phyloP scores from a whole-genome alignment of 345 rosid genomes.

The Jatropha curcas region DNA sequence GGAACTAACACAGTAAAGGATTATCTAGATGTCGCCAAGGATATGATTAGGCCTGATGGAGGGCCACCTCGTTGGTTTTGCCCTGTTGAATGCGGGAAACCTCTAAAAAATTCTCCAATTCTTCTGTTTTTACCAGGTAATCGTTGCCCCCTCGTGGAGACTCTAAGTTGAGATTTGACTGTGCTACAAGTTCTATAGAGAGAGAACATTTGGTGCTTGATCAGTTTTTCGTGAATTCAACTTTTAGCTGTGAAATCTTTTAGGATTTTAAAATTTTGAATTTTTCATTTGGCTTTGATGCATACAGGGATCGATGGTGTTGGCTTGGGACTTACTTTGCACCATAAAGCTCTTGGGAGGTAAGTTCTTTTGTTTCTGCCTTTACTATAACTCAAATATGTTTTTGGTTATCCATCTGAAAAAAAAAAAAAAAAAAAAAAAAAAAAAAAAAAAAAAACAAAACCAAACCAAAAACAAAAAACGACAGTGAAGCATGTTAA shows the following conservation, averaged over 20 bases:
- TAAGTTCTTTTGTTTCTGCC: constrained; percentile 37
- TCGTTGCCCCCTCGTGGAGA: background rate
- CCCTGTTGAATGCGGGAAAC: constrained; percentile 76
- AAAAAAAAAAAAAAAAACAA: too few species aligned
- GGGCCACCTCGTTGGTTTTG: constrained; percentile 94
- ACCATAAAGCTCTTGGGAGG: constrained; percentile 87
- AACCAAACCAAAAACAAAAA: too few species aligned
- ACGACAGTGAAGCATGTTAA: too few species aligned
- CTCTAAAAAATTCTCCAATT: constrained; percentile 60
- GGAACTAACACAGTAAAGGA: constrained; percentile 61
- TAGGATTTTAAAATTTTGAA: background rate
- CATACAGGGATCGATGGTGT: constrained; percentile 70
- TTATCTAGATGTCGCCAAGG: constrained; percentile 55
- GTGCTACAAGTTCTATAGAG: background rate
- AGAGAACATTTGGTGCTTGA: background rate
- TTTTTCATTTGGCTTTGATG: constrained; percentile 17
- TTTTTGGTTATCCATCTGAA: too few species aligned
- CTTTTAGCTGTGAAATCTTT: background rate
- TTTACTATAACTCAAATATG: background rate
- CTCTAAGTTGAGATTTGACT: background rate
- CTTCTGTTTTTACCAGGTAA: constrained; percentile 86
- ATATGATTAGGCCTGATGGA: constrained; percentile 62
- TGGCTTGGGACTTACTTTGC: constrained; percentile 82
- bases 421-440: too few species aligned
- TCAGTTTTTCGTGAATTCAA: background rate